Evolutionary conservation across 192 early-diverging fungal genomes (phyloP), one percentile per base, ranked within the genome.

Genomic region (Linnemannia elongata): DNA sequence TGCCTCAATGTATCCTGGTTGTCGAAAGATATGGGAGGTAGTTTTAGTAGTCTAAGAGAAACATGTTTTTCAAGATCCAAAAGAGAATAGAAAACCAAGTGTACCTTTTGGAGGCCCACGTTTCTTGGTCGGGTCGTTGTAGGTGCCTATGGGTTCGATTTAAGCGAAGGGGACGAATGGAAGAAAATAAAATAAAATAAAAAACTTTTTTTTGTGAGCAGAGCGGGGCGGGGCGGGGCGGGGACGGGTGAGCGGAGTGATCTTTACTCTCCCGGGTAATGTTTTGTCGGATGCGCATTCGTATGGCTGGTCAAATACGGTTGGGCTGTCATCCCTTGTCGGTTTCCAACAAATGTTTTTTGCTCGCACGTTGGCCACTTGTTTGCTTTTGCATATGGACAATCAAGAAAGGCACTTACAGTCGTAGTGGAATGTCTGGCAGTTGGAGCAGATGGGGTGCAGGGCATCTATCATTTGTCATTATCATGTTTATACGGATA

Each of bases 1-100:
- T 22, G 93, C 94, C 75, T 96, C 96, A 39, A 97, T 96, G 77
- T 97, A 97, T 35, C 96, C 96, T 88, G 12, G 93, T 35, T 93
- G 92, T 66, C 13, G 42, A 36, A 38, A 63, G 35, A n/a, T 24
- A 36, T 39, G 38, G 6, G 38, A 39, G 52, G 12, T 36, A 18
- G 74, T 7, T 2, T 75, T 20, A 36, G 13, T 57, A 17, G 13
- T 15, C 39, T 24, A 39, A 6, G 6, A 52, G 45, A 2, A 12
- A 52, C 47, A 30, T 74, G 2, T 15, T 41, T 41, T 42, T 6
- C 27, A 95, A 94, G 7, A 27, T 38, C 8, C 47, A 73, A 22
- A 18, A 27, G 24, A 42, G 20, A 38, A 10, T 4, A 57, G 60
- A 33, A 5, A 4, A 20, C 22, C 47, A 49, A 17, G 47, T 20